Evolutionary conservation across 2,329 filamentous ascomycete genomes (phyloP).

Genomic region (Colletotrichum chrysophilum): DNA sequence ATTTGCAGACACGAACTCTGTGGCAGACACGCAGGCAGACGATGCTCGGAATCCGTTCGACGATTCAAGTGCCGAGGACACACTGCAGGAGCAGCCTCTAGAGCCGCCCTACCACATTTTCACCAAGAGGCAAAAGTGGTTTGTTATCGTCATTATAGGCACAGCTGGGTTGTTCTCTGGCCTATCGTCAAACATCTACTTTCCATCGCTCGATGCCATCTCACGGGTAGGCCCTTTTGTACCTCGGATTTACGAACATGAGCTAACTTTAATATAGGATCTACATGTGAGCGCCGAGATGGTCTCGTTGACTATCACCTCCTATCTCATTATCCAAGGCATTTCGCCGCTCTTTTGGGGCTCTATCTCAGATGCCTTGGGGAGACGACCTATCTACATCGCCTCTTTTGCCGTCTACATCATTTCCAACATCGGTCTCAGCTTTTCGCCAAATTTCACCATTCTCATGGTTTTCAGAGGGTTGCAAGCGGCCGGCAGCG

Average conservation of each 20-base stretch:
- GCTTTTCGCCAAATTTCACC: conserved; percentile 45
- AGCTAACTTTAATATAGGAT: conserved; percentile 23
- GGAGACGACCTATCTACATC: conserved; percentile 49
- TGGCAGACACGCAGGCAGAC: background rate
- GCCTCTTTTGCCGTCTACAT: conserved; percentile 53
- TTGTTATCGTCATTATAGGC: conserved; percentile 53
- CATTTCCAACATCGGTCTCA: conserved; percentile 49
- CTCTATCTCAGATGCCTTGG: conserved; percentile 50
- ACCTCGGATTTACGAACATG: background rate
- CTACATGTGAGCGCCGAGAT: conserved; percentile 31
- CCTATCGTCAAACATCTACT: conserved; percentile 56
- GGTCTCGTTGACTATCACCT: conserved; percentile 46
- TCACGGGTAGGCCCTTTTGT: conserved; percentile 28
- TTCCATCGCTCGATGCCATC: conserved; percentile 46
- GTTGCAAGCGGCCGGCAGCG: conserved; percentile 52
- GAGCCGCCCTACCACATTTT: conserved; percentile 37
- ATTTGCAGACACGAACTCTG: background rate
- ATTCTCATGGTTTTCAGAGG: conserved; percentile 49
- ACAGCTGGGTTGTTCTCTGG: conserved; percentile 59
- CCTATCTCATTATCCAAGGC: conserved; percentile 57
- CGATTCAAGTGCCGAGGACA: background rate
- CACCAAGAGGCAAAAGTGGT: conserved; percentile 42
- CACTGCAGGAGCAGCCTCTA: background rate
- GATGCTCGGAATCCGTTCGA: background rate
- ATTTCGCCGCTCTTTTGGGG: conserved; percentile 54